These are phyloP conservation scores for Lenzites betulinus DNA, from an alignment of 768 basidiomycete species.

Conservation along the genomic window DNA sequence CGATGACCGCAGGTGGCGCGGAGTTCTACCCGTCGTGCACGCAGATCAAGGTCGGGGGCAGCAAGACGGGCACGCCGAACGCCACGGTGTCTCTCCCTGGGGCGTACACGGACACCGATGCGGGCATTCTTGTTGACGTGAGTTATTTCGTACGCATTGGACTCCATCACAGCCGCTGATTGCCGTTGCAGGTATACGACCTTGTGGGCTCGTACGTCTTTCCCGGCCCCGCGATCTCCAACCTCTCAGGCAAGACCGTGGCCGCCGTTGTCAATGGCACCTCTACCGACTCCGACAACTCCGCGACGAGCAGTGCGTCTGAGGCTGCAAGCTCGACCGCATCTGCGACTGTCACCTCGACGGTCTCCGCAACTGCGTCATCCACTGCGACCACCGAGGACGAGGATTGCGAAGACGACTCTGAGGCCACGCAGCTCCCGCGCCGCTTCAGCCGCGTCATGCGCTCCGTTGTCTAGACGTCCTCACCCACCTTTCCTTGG, in stretches of 20 bases:
- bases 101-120: constrained; percentile 68
- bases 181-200: constrained; percentile 5
- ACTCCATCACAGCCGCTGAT: not conserved
- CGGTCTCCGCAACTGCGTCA: not conserved
- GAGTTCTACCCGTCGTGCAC: constrained; percentile 78
- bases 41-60: constrained; percentile 56
- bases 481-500: too few relatives aligned
- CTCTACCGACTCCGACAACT: not conserved
- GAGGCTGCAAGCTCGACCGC: not conserved
- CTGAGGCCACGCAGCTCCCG: too few relatives aligned
- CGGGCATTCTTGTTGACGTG: constrained; percentile 59
- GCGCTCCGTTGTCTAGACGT: too few relatives aligned
- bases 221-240: constrained; percentile 26
- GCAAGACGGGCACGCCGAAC: constrained; percentile 53
- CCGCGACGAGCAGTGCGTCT: not conserved
- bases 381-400: not conserved
- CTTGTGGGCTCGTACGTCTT: constrained; percentile 18
- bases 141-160: not conserved
- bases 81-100: constrained; percentile 62
- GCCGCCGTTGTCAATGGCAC: not conserved
- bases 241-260: constrained; percentile 13
- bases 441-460: too few relatives aligned
- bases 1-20: constrained; percentile 48
- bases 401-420: not conserved
- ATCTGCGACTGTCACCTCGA: not conserved